Evolutionary conservation across 2,329 filamentous ascomycete genomes (phyloP), one percentile per base, ranked within the genome.

Genomic region (Fusarium udum): DNA sequence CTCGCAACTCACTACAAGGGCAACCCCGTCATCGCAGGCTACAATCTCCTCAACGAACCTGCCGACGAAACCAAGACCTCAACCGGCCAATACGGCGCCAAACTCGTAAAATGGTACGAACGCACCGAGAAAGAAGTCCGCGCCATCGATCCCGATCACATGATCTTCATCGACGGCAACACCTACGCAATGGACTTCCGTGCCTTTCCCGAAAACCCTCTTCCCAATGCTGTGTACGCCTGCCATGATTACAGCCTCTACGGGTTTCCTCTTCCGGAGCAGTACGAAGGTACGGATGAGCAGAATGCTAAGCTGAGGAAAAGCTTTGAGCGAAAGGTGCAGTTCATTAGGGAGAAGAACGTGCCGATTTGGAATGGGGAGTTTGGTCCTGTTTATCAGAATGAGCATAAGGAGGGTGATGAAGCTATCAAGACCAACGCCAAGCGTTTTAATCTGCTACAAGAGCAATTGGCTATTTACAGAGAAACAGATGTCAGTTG

Each of bases 151-250:
- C 82, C 85, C 0, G 78, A 87, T 26, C 86, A 88, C 61, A 87
- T 88, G 64, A 80, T 87, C 31, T 87, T 83, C 68, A 77, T 87
- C 15, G 86, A 87, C 56, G 85, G 85, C 13, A 88, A 88, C 78
- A 88, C 87, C 0, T 89, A 87, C 63, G 83, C 86, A 24, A 87
- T 87, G 79, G 86, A 89, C 73, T 86, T 85, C 74, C 80, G 80
- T 18, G 80, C 77, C 12, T 86, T 85, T 62, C 82, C 83, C 2
- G 78, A 82, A 10, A 76, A 82, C 8, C 72, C 81, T 7, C 78
- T 88, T 1, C 85, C 85, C 1, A 87, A 87, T 67, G 79, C 82
- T 4, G 87, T 87, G 1, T 89, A 89, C 73, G 82, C 84, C 9
- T 82, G 87, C 48, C 87, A 89, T 72, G 87, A 89, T 71, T 89